These are phyloP conservation scores for Auriscalpium orientale DNA, from an alignment of 768 basidiomycete species.

Conservation along the genomic window DNA sequence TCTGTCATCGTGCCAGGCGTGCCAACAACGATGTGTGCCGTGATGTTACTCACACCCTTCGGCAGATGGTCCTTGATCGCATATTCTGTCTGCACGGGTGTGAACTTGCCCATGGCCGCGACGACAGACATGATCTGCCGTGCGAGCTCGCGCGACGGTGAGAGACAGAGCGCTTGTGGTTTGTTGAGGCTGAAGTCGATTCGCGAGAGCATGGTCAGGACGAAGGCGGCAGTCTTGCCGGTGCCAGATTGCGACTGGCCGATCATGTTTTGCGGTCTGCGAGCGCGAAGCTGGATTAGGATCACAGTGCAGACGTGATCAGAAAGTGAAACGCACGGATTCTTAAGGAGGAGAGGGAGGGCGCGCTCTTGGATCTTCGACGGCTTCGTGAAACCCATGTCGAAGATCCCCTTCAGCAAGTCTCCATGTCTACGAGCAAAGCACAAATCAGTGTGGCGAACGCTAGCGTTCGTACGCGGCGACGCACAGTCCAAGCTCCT, in stretches of 20 bases:
- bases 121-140: slow-evolving; percentile 97
- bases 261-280: slow-evolving; percentile 98
- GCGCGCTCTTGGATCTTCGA: slow-evolving; percentile 99
- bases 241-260: slow-evolving; percentile 99
- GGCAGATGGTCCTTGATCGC: slow-evolving; percentile 88
- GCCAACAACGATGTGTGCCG: slow-evolving; percentile 89
- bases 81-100: slow-evolving; percentile 86
- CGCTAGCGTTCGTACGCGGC: slow-evolving; percentile 53
- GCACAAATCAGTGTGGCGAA: slow-evolving; percentile 1
- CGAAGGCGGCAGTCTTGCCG: slow-evolving; percentile 98
- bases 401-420: slow-evolving; percentile 88
- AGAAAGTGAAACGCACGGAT: slow-evolving; percentile 57
- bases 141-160: slow-evolving; percentile 93
- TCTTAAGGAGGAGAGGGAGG: slow-evolving; percentile 78
- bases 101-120: slow-evolving; percentile 91
- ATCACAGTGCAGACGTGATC: neutral
- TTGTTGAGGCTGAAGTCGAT: slow-evolving; percentile 77
- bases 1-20: slow-evolving; percentile 95
- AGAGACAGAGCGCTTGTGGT: slow-evolving; percentile 96
- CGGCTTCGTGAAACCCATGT: slow-evolving; percentile 94
- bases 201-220: slow-evolving; percentile 93
- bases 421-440: slow-evolving; percentile 56
- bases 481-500: slow-evolving; percentile 88
- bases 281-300: neutral
- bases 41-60: slow-evolving; percentile 54